Conservation (phyloP, 495 filamentous ascomycete genomes). For the Ascodesmis nigricans region DNA sequence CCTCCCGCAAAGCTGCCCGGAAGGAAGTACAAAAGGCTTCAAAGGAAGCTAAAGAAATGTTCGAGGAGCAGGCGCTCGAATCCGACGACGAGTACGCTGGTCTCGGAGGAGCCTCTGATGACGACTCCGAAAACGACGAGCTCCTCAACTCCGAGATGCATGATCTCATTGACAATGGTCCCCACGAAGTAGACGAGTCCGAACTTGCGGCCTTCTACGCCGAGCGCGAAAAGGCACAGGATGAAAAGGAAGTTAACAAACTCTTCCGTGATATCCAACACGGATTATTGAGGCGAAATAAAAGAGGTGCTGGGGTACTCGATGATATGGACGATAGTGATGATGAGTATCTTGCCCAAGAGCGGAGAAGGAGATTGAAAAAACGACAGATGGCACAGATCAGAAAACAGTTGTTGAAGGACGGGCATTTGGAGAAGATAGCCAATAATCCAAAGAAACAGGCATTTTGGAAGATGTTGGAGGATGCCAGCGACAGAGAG, state of each 20-base stretch:
- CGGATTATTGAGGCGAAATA: slow-evolving; percentile 59
- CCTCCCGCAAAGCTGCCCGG: slow-evolving; percentile 33
- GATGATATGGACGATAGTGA: slow-evolving; percentile 79
- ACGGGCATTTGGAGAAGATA: slow-evolving; percentile 75
- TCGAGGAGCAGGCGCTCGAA: slow-evolving; percentile 87
- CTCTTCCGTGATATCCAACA: slow-evolving; percentile 80
- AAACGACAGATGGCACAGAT: slow-evolving; percentile 75
- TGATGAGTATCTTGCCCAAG: slow-evolving; percentile 31
- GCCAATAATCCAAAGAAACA: slow-evolving; percentile 74
- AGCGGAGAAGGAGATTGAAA: slow-evolving; percentile 52
- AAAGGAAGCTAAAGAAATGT: slow-evolving; percentile 54
- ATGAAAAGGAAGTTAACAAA: slow-evolving; percentile 73
- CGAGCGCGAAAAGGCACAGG: slow-evolving; percentile 41
- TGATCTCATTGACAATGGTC: slow-evolving; percentile 74
- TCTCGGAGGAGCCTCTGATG: slow-evolving; percentile 72
- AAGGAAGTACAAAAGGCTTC: slow-evolving; percentile 20
- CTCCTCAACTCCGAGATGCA: slow-evolving; percentile 37
- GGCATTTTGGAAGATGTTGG: slow-evolving; percentile 75
- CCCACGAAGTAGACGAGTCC: slow-evolving; percentile 52
- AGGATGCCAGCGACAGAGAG: slow-evolving; percentile 67
- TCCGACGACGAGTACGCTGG: slow-evolving; percentile 98
- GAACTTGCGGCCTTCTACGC: slow-evolving; percentile 70
- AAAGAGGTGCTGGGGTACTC: slow-evolving; percentile 40
- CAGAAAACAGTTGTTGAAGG: slow-evolving; percentile 70
- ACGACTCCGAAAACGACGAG: slow-evolving; percentile 47